A percentile compares a stretch with the other conserved stretches of the same genome.
Conservation (phyloP, 73 alveolate species). For the Tetrahymena thermophila region DNA sequence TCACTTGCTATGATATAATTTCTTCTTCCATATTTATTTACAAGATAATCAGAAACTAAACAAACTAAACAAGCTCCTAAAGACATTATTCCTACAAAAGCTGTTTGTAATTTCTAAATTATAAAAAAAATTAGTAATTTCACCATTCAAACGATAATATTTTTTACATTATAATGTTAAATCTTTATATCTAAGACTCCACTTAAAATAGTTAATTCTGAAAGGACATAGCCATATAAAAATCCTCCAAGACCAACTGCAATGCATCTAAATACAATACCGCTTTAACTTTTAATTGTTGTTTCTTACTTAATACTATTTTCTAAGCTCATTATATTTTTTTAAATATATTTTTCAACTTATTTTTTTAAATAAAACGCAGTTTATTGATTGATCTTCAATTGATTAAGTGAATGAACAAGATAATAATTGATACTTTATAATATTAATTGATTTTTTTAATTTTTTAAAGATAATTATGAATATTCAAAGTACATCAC, state of each 20-base stretch:
- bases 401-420: too few relatives aligned
- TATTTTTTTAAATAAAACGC: too few relatives aligned
- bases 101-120: neutral
- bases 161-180: neutral
- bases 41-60: neutral
- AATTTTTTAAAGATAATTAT: too few relatives aligned
- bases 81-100: neutral
- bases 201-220: neutral
- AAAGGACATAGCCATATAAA: neutral
- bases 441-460: too few relatives aligned
- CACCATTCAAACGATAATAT: too few relatives aligned
- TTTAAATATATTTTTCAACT: too few relatives aligned
- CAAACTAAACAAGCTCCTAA: neutral
- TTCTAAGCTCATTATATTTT: neutral
- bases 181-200: neutral
- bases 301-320: neutral
- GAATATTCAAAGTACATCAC: neutral
- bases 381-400: too few relatives aligned
- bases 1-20: neutral
- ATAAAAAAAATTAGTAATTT: too few relatives aligned
- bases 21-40: neutral
- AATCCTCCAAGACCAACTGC: neutral
- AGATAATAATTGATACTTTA: too few relatives aligned
- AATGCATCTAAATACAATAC: neutral
- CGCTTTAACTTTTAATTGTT: neutral